These are phyloP conservation scores for Arthrobotrys sinensis DNA, from an alignment of 2,329 filamentous ascomycete species.

Conservation along the genomic window DNA sequence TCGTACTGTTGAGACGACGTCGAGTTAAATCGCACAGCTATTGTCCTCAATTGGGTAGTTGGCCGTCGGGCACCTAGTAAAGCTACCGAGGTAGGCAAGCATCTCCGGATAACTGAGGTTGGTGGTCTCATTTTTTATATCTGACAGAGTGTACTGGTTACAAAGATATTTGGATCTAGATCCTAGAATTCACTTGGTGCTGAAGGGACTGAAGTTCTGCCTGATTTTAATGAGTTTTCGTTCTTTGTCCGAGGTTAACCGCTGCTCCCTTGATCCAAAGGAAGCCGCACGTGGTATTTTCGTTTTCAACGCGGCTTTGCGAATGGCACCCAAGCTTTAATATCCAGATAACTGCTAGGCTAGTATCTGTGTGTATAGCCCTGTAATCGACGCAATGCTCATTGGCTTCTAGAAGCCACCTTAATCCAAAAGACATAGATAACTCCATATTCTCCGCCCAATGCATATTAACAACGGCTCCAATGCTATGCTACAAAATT, in stretches of 20 bases:
- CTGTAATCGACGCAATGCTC: neutral
- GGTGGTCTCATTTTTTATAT: conserved; percentile 32
- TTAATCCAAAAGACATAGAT: neutral
- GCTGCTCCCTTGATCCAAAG: neutral
- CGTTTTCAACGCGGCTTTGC: neutral
- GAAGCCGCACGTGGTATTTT: neutral
- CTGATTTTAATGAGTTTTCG: conserved; percentile 6
- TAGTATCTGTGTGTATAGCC: too few relatives aligned
- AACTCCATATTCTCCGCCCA: conserved; percentile 1
- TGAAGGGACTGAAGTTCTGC: neutral
- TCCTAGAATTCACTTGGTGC: neutral
- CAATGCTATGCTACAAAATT: neutral
- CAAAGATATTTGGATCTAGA: neutral
- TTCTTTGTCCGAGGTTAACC: conserved; percentile 23
- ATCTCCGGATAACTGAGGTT: conserved; percentile 29
- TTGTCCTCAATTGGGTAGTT: neutral
- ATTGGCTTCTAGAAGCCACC: neutral
- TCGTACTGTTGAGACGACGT: conserved; percentile 75
- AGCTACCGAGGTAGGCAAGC: neutral
- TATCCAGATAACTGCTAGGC: neutral
- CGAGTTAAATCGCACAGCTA: conserved; percentile 27
- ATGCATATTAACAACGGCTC: neutral
- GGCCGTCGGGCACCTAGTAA: conserved; percentile 2
- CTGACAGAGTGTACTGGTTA: neutral
- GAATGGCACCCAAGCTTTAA: too few relatives aligned